A percentile compares a stretch with the other conserved stretches of the same genome.
phyloP scores from a whole-genome alignment of 805 yeast species.

The Metschnikowia peoriensis region DNA sequence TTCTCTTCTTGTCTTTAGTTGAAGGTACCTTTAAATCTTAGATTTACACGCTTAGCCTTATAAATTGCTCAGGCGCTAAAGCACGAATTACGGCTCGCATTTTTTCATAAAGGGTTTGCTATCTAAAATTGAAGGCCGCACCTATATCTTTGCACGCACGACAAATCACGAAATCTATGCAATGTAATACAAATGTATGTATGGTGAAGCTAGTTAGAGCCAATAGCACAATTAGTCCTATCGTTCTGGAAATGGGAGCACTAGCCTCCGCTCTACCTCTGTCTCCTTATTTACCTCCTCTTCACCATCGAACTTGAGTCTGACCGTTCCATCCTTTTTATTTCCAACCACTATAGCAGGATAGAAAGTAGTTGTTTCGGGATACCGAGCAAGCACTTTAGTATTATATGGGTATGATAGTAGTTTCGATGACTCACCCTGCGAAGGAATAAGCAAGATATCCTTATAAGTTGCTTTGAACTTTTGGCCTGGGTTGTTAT shows the following conservation, averaged over 20 bases:
- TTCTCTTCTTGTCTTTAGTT: too few relatives aligned
- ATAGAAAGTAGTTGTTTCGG: slow-evolving; percentile 96
- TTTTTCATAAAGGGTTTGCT: too few relatives aligned
- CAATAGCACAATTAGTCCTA: neutral
- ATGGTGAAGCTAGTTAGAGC: too few relatives aligned
- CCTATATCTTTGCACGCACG: too few relatives aligned
- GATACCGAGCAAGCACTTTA: slow-evolving; percentile 88
- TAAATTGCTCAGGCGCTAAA: too few relatives aligned
- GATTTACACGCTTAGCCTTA: too few relatives aligned
- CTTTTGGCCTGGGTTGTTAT: slow-evolving; percentile 80
- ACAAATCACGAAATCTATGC: too few relatives aligned
- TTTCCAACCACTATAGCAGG: slow-evolving; percentile 87
- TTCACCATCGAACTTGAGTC: slow-evolving; percentile 90
- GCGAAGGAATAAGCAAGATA: slow-evolving; percentile 65
- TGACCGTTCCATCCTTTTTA: slow-evolving; percentile 71
- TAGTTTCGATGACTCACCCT: slow-evolving; percentile 39
- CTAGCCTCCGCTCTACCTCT: slow-evolving; percentile 82
- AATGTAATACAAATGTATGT: too few relatives aligned
- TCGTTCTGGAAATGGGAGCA: slow-evolving; percentile 64
- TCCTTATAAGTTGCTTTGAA: slow-evolving; percentile 85
- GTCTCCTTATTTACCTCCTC: slow-evolving; percentile 96
- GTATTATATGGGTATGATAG: slow-evolving; percentile 68
- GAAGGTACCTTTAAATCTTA: too few relatives aligned
- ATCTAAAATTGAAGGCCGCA: too few relatives aligned
- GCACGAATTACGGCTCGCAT: too few relatives aligned